These are phyloP conservation scores for Colletotrichum spaethianum DNA, from an alignment of 2,329 filamentous ascomycete species.

Conservation along the genomic window DNA sequence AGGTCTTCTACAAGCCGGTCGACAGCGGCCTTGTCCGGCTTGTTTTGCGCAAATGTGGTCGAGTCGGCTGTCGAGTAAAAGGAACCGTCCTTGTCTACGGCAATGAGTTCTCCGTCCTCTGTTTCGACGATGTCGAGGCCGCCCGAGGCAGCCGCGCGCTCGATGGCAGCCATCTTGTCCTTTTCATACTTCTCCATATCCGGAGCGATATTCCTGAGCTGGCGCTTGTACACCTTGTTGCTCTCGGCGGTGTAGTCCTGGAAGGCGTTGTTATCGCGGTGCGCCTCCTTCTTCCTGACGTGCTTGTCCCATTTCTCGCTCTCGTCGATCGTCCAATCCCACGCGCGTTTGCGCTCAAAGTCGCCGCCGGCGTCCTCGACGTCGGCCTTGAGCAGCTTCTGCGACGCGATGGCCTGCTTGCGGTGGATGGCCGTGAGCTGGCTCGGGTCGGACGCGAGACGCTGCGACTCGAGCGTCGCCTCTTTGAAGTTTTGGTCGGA, in stretches of 20 bases:
- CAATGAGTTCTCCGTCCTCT: conserved; percentile 93
- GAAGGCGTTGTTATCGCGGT: conserved; percentile 90
- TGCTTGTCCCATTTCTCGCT: conserved; percentile 94
- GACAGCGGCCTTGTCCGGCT: conserved; percentile 87
- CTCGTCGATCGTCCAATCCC: conserved; percentile 99
- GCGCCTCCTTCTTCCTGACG: conserved; percentile 85
- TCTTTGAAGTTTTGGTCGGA: conserved; percentile 85
- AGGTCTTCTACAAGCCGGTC: conserved; percentile 90
- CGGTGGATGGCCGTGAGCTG: conserved; percentile 85
- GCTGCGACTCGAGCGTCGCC: conserved; percentile 85
- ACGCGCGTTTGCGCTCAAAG: conserved; percentile 97
- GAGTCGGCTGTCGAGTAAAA: conserved; percentile 93
- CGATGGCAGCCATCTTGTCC: conserved; percentile 87
- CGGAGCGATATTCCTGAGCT: conserved; percentile 82
- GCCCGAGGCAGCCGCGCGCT: conserved; percentile 86
- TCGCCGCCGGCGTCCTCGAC: conserved; percentile 88
- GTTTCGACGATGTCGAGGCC: conserved; percentile 95
- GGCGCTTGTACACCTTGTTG: conserved; percentile 93
- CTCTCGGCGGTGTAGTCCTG: conserved; percentile 90
- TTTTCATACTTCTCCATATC: conserved; percentile 89
- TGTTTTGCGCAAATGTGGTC: conserved; percentile 85
- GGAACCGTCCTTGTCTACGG: conserved; percentile 89
- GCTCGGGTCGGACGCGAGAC: conserved; percentile 81
- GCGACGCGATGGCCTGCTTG: conserved; percentile 87
- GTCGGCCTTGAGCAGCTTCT: conserved; percentile 95